These are phyloP conservation scores for Beverwykella pulmonaria DNA, from an alignment of 495 filamentous ascomycete species.

Conservation along the genomic window DNA sequence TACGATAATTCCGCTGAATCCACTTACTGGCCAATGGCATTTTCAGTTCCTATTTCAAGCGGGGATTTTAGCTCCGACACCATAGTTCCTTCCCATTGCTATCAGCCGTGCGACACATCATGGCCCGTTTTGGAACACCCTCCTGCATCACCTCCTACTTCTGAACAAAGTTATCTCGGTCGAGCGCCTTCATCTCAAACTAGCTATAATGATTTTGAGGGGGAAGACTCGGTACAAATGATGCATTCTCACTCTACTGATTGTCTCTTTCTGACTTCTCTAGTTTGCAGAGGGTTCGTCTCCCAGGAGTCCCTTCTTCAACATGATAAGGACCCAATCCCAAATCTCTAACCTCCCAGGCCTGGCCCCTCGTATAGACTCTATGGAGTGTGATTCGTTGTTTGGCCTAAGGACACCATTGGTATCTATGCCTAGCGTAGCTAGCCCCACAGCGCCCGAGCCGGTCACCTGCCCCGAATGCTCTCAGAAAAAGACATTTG, in stretches of 20 bases:
- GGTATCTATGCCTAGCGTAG: not conserved
- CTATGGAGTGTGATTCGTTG: not conserved
- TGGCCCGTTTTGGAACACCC: not conserved
- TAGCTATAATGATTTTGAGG: not conserved
- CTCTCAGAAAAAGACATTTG: conserved; percentile 1
- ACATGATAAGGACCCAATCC: not conserved
- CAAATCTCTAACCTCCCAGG: not conserved
- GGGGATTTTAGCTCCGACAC: not conserved
- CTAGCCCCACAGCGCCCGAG: too few relatives aligned
- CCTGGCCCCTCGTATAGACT: too few relatives aligned
- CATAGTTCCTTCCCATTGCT: not conserved
- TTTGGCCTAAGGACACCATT: not conserved
- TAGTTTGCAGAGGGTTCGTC: not conserved
- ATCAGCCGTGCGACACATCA: not conserved
- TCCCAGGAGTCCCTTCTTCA: not conserved
- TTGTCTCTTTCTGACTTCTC: not conserved
- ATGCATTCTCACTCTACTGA: not conserved
- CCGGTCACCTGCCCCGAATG: conserved; percentile 4
- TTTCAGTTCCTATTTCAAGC: not conserved
- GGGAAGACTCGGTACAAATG: not conserved
- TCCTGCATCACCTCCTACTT: not conserved
- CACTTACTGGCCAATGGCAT: not conserved
- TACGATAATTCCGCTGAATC: not conserved
- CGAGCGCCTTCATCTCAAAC: not conserved
- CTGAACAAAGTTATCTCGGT: not conserved